Evolutionary conservation across 2,329 filamentous ascomycete species (phyloP), one percentile per base, ranked within the genome.

Genomic region (Ascochyta rabiei): DNA sequence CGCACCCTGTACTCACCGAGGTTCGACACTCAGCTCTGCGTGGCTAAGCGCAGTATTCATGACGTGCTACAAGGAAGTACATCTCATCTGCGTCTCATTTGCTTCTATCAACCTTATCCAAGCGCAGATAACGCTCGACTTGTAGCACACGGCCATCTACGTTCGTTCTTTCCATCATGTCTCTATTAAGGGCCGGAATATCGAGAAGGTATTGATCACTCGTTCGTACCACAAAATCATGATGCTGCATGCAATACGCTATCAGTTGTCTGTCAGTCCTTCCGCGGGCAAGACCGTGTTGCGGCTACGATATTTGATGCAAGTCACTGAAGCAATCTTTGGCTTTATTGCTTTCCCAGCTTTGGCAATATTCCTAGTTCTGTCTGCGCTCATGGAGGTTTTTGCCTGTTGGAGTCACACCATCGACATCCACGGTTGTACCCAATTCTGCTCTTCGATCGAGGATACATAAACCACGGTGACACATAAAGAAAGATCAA

Each of bases 11-110:
- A 34, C 35, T 13, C 35, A 19, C 26, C 9, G n/a, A 30, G 3
- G 12, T 8, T 16, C 16, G 7, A 41, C 12, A 26, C 8, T 24
- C 3, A 28, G 2, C 41, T 19, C 35, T 52, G 6, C 7, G 15
- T 13, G 15, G 18, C 31, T 37, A 19, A n/a, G 35, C 23, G 35
- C 19, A 6, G 26, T 16, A 28, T 28, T 41, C 23, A 26, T 26
- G 15, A n/a, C 37, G 49, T 52, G 21, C 26, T 21, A 52, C 49
- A 37, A 37, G 23, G 21, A 19, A 28, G 37, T 41, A 46, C 49
- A 37, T 45, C 42, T 41, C 42, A 37, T 46, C 33, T 41, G 10
- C 49, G 30, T 45, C 42, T 41, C 42, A 42, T 46, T 39, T 41
- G 10, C 21, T 18, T 34, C 42, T 16, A 21, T 26, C 35, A 35